These are phyloP conservation scores for Cutaneotrichosporon daszewskae DNA, from an alignment of 1,284 basidiomycete species.

Conservation along the genomic window DNA sequence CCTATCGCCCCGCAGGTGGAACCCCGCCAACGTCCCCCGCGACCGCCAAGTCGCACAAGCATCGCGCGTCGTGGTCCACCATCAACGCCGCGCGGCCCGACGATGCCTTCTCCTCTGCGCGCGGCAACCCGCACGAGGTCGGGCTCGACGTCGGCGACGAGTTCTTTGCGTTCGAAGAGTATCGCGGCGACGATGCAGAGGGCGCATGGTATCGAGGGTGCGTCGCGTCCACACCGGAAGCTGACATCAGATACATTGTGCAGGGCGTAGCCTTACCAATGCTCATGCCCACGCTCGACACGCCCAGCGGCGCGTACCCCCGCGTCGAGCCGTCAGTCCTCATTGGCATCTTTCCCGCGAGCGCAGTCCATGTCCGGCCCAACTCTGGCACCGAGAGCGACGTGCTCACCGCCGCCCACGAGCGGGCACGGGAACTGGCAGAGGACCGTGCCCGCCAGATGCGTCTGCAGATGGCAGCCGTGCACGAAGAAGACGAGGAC, in stretches of 20 bases:
- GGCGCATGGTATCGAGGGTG: slow-evolving; percentile 53
- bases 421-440: slow-evolving; percentile 25
- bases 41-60: slow-evolving; percentile 10
- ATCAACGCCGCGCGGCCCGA: slow-evolving; percentile 1
- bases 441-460: slow-evolving; percentile 22
- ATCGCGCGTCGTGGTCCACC: slow-evolving; percentile 30
- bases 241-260: slow-evolving; percentile 68
- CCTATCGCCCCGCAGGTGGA: slow-evolving; percentile 30
- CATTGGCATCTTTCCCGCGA: slow-evolving; percentile 91
- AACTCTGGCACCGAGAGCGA: slow-evolving; percentile 84
- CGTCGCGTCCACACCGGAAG: background rate
- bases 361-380: slow-evolving; percentile 83
- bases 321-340: slow-evolving; percentile 66
- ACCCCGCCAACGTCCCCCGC: slow-evolving; percentile 19
- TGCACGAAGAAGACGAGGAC: slow-evolving; percentile 65
- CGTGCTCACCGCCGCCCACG: slow-evolving; percentile 59
- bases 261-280: slow-evolving; percentile 68
- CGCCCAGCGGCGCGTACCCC: slow-evolving; percentile 14
- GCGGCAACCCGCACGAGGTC: slow-evolving; percentile 42
- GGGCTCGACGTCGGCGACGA: slow-evolving; percentile 72
- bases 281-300: slow-evolving; percentile 27
- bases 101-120: slow-evolving; percentile 14
- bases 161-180: slow-evolving; percentile 91
- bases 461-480: slow-evolving; percentile 54
- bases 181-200: slow-evolving; percentile 58